phyloP scores from a whole-genome alignment of 2,329 filamentous ascomycete genomes.

The Lasiodiplodia citricola region DNA sequence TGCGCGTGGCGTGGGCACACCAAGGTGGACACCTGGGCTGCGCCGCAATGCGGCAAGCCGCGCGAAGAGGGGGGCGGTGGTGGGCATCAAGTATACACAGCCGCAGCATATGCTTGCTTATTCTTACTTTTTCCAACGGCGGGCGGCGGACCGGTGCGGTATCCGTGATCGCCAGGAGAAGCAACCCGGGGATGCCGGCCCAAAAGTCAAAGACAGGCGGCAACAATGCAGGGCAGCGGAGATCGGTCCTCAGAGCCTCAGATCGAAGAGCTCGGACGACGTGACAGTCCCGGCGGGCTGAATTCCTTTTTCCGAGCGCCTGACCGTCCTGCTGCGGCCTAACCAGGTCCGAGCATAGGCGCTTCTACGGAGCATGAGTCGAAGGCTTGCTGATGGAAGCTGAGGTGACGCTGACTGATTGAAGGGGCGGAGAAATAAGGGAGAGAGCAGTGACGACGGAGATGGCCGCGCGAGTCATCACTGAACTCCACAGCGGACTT shows the following conservation, averaged over 20 bases:
- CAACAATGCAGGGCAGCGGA: slow-evolving; percentile 2
- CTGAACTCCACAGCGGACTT: slow-evolving; percentile 9
- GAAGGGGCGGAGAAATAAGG: background rate
- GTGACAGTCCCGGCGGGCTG: background rate
- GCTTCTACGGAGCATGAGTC: slow-evolving; percentile 4
- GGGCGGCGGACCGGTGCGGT: background rate
- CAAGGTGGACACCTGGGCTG: background rate
- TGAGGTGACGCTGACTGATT: background rate
- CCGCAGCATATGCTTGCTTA: background rate
- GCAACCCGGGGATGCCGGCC: slow-evolving; percentile 26
- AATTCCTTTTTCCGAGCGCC: background rate
- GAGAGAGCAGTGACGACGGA: background rate
- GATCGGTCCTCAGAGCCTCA: slow-evolving; percentile 11
- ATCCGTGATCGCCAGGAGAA: background rate
- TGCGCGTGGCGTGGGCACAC: background rate
- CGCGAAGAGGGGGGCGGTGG: background rate
- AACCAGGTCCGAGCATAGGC: background rate
- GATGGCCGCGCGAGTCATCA: background rate
- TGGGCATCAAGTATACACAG: background rate
- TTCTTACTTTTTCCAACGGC: background rate
- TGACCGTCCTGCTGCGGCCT: background rate
- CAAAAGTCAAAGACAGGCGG: background rate
- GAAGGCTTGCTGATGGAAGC: background rate
- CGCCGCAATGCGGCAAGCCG: background rate
- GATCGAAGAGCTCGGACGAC: background rate